Base-by-base conservation (phyloP, 441 rosid species). In the Adansonia madagascariensis region DNA sequence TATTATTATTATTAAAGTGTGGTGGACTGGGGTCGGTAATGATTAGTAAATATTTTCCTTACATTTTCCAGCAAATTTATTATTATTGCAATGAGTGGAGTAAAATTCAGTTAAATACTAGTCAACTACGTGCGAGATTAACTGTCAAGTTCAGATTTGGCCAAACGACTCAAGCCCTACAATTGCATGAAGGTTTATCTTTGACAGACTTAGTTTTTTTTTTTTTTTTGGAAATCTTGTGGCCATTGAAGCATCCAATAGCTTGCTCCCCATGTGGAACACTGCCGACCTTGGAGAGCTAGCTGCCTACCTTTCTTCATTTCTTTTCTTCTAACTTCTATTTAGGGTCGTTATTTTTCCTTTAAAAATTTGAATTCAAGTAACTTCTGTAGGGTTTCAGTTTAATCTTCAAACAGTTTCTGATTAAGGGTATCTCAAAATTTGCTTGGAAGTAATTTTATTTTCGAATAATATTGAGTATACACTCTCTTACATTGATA, bases 141-240 rank as follows among this genome's bases (percentile, higher is more conserved):
- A 15, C 6, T 47, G 73, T 47, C 11, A 46, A 18, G 57, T 22
- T 20, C 46, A 60, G 15, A 60, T 9, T 59, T 59, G 15, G 63
- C 35, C 22, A 20, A 22, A 59, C 1, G 12, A 63, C 20, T 69
- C 18, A 46, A 66, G 22, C 18, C 18, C 56, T 47, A 0, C 57
- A 69, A 14, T 69, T 20, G 18, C 72, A 68, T 31, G n/a, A 44
- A 41, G 27, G 70, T 63, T 61, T 22, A 60, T 35, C 3, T 63
- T 15, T 24, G 27, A 24, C 27, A 24, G 27, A 24, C 18, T 7
- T 7, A n/a, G 9, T 4, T 10, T n/a, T 44, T 6, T 5, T 18
- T n/a, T 63, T n/a, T 17, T 6, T 68, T 46, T 17, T 67, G 31
- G 35, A 24, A 49, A 20, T 44, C 22, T 17, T 74, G 50, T 43